Conservation (phyloP, 2,329 filamentous ascomycete species). For the Ceratocystis eucalypticola region DNA sequence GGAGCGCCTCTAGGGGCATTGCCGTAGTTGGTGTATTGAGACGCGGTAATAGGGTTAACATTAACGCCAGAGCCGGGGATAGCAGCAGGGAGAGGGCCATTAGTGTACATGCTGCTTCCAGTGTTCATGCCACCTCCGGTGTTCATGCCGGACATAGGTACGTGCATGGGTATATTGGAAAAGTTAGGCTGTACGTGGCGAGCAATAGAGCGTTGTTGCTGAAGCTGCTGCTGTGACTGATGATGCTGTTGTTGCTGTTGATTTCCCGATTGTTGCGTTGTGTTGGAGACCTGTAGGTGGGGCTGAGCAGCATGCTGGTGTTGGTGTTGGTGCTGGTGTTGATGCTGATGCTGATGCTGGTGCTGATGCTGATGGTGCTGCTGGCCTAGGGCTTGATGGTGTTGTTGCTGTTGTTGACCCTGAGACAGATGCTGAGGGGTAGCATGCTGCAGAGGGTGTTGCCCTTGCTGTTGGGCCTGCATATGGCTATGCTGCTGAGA, state of each 20-base stretch:
- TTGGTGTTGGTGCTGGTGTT: not conserved
- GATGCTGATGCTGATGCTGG: not conserved
- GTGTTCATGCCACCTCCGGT: not conserved
- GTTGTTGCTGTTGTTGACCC: conserved; percentile 8
- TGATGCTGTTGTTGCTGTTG: conserved; percentile 23
- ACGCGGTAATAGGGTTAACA: not conserved
- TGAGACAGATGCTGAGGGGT: conserved; percentile 19
- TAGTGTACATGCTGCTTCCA: not conserved
- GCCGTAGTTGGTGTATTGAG: conserved; percentile 12
- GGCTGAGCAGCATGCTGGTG: not conserved
- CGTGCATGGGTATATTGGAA: not conserved
- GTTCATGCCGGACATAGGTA: conserved; percentile 1
- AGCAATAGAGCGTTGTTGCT: not conserved
- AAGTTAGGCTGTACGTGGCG: conserved; percentile 5
- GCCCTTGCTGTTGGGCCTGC: conserved; percentile 25
- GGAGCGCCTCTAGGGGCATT: conserved; percentile 12
- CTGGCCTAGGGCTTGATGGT: not conserved
- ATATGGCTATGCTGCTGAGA: conserved; percentile 27
- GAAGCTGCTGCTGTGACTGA: conserved; percentile 20
- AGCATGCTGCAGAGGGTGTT: conserved; percentile 21
- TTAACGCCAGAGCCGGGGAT: not conserved
- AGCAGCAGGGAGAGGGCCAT: not conserved
- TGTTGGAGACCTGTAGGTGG: not conserved
- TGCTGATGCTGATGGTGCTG: conserved; percentile 6
- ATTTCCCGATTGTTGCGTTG: conserved; percentile 26